Base-by-base conservation (phyloP, 495 filamentous ascomycete species). In the Penicillium cosmopolitanum region DNA sequence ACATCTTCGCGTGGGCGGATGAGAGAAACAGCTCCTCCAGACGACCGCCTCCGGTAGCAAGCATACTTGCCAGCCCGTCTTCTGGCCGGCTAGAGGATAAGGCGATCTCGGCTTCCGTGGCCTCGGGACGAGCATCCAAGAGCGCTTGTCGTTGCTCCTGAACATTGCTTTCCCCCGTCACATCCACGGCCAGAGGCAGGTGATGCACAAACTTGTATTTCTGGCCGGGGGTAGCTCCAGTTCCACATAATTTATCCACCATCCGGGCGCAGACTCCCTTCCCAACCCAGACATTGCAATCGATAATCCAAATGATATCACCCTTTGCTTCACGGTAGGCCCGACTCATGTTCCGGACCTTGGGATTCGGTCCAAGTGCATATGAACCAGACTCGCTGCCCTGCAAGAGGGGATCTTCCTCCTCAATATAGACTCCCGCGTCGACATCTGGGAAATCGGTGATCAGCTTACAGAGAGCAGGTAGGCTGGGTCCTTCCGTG, bases 141-240 rank as follows among this genome's bases (percentile, higher is more conserved):
- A 83, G 66, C 12, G 75, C 77, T 52, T 79, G 77, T 23, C 74
- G 71, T 53, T 82, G 79, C 55, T 73, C 73, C 15, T 61, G 64
- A 18, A 67, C 35, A 16, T 61, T 68, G 16, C 56, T 67, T 12
- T 67, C 62, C 5, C 71, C 70, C n/a, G 77, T 76, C 16, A 88
- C 83, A 66, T 98, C 92, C 19, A 96, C 85, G 0, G 89, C 89
- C 5, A 99, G 74, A 0, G 96, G 96, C 4, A 98, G 78, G 66
- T 97, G 96, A 69, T 99, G 96, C 9, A 98, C 93, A 61, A 98
- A 95, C 67, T 98, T 99, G 80, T 90, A 92, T 56, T 87, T 89
- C 63, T 73, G 82, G 7, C 74, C 70, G 13, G 77, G 73, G 21
- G 69, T 60, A 1, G 79, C 59, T 5, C 60, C 75, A 50, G 83